Evolutionary conservation across 495 filamentous ascomycete species (phyloP).

Genomic region (Cladorrhinum samala): DNA sequence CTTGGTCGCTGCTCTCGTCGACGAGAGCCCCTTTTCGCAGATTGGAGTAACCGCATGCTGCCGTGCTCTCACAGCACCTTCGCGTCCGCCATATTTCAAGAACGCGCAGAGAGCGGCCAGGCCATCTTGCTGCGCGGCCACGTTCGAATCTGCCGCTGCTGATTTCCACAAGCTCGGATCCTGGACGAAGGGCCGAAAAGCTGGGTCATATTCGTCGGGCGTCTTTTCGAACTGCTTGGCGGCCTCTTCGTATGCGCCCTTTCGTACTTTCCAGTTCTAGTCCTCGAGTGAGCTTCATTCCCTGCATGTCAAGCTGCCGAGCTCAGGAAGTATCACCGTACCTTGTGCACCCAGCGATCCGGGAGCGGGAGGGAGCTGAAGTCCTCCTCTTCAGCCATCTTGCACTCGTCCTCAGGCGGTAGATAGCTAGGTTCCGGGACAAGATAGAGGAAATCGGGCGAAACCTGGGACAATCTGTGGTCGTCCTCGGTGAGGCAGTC

Average conservation of each 20-base stretch:
- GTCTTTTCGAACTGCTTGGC: conserved; percentile 78
- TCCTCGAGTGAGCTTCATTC: neutral
- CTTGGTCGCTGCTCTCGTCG: conserved; percentile 82
- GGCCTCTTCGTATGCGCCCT: conserved; percentile 90
- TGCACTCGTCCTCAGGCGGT: conserved; percentile 1
- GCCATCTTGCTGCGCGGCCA: conserved; percentile 93
- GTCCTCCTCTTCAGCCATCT: conserved; percentile 76
- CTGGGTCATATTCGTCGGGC: conserved; percentile 79
- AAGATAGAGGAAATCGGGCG: neutral
- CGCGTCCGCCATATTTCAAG: conserved; percentile 75
- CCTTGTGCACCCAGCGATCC: conserved; percentile 86
- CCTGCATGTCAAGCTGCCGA: neutral
- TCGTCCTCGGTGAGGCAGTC: neutral
- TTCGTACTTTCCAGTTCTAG: conserved; percentile 94
- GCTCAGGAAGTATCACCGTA: conserved; percentile 29
- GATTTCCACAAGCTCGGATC: conserved; percentile 86
- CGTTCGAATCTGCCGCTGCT: conserved; percentile 91
- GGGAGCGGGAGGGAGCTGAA: conserved; percentile 73
- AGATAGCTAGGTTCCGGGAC: conserved; percentile 2
- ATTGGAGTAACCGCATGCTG: conserved; percentile 66
- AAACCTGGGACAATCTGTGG: neutral
- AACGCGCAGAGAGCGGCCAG: conserved; percentile 82
- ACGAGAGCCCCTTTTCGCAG: conserved; percentile 86
- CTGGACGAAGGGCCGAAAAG: conserved; percentile 78
- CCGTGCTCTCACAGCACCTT: conserved; percentile 76